Percentiles rank a stretch among this genome's conserved stretches.
Evolutionary conservation across 257 asterid species (phyloP).

Genomic region (Linaria vulgaris): DNA sequence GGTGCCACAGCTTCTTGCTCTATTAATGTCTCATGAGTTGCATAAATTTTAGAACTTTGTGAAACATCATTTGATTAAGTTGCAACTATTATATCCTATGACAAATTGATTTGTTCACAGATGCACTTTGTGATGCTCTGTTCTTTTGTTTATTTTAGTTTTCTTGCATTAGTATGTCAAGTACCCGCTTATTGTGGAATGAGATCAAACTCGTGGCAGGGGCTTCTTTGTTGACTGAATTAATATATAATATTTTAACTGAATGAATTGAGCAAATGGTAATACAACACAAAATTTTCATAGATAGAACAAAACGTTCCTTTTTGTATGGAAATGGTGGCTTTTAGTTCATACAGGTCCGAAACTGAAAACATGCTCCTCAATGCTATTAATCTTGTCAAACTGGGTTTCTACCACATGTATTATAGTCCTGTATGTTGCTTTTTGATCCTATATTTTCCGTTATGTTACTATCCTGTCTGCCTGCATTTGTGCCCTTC

Average conservation of each 20-base stretch:
- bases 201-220: constrained; percentile 4
- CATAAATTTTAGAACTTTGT: background rate
- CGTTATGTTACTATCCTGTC: no score
- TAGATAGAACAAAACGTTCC: constrained; percentile 5
- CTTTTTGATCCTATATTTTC: constrained; percentile 13
- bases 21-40: background rate
- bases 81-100: background rate
- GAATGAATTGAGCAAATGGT: background rate
- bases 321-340: constrained; percentile 8
- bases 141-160: background rate
- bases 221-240: constrained; percentile 13
- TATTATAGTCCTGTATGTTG: background rate
- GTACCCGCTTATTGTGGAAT: background rate
- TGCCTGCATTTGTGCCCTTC: constrained; percentile 17
- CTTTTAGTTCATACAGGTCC: background rate
- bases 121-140: background rate
- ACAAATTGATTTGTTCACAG: background rate
- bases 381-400: constrained; percentile 4
- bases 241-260: background rate
- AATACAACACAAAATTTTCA: background rate
- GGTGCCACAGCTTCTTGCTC: background rate
- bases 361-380: background rate
- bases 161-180: background rate
- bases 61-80: background rate
- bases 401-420: constrained; percentile 1